Conservation (phyloP, 129 eudicot genomes). For the Artemisia annua region DNA sequence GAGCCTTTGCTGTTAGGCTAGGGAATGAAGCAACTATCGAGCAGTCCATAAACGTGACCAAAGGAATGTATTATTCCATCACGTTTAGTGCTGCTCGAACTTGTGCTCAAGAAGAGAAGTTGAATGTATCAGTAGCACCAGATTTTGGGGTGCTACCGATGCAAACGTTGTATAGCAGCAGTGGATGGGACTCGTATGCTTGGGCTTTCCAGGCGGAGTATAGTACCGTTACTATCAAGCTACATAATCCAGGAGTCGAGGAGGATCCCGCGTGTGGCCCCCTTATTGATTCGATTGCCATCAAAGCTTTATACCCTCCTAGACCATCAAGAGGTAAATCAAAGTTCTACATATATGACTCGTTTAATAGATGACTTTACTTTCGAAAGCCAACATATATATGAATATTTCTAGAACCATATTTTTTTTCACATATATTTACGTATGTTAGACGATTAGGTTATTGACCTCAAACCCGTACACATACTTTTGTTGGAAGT, state of each 20-base stretch:
- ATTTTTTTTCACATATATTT: no score
- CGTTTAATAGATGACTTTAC: no score
- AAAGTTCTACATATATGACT: not conserved
- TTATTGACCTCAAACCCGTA: no score
- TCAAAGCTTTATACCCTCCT: slow-evolving; percentile 84
- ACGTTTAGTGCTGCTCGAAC: slow-evolving; percentile 95
- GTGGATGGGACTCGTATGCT: slow-evolving; percentile 89
- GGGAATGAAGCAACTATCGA: slow-evolving; percentile 95
- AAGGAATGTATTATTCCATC: slow-evolving; percentile 85
- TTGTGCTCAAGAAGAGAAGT: slow-evolving; percentile 86
- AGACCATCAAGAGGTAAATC: slow-evolving; percentile 58
- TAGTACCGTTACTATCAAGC: slow-evolving; percentile 47
- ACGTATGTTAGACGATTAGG: no score
- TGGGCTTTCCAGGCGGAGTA: slow-evolving; percentile 73
- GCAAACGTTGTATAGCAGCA: slow-evolving; percentile 86
- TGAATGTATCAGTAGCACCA: slow-evolving; percentile 80
- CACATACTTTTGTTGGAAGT: no score
- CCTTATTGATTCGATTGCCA: slow-evolving; percentile 80
- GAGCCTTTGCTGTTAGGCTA: slow-evolving; percentile 87
- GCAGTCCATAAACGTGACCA: slow-evolving; percentile 57
- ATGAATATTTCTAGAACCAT: no score
- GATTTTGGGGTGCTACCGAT: slow-evolving; percentile 85
- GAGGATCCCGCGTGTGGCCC: slow-evolving; percentile 99
- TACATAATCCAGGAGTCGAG: slow-evolving; percentile 91
- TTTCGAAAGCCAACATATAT: no score